Conservation (phyloP, 1,284 basidiomycete species). For the Leccinum olivaceoglutinosum region DNA sequence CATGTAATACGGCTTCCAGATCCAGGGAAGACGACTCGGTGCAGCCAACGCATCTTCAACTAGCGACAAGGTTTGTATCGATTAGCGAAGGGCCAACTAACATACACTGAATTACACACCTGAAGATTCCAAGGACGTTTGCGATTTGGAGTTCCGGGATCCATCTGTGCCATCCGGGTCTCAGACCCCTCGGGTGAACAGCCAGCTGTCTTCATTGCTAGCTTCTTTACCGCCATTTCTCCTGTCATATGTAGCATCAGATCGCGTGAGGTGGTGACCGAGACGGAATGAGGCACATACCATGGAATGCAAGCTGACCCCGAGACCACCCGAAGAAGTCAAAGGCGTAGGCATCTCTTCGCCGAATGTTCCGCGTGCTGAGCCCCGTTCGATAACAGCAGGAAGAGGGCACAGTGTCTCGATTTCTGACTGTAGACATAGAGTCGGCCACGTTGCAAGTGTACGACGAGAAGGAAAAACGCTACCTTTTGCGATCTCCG, state of each 20-base stretch:
- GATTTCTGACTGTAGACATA: background rate
- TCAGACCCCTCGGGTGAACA: slow-evolving; percentile 12
- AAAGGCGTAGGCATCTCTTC: background rate
- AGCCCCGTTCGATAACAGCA: background rate
- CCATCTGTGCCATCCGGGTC: slow-evolving; percentile 3
- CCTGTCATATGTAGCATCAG: slow-evolving; percentile 1
- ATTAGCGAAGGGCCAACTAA: too few relatives aligned
- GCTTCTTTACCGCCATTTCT: slow-evolving; percentile 1
- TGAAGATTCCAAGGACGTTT: background rate
- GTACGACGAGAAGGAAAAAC: background rate
- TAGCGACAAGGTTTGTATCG: too few relatives aligned
- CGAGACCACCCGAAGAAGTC: background rate
- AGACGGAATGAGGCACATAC: slow-evolving; percentile 4
- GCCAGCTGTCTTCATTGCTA: background rate
- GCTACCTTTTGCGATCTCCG: slow-evolving; percentile 10
- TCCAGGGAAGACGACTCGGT: too few relatives aligned
- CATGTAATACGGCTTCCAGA: too few relatives aligned
- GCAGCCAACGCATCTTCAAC: too few relatives aligned
- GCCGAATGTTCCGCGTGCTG: background rate
- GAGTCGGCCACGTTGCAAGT: slow-evolving; percentile 2
- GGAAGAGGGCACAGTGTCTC: background rate
- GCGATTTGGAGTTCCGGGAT: background rate
- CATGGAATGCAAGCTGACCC: background rate
- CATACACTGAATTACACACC: too few relatives aligned
- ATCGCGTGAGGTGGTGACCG: background rate